Percentiles rank a stretch among this genome's conserved stretches.
phyloP scores from a whole-genome alignment of 768 basidiomycete species.

The Boletus rubescentipes region DNA sequence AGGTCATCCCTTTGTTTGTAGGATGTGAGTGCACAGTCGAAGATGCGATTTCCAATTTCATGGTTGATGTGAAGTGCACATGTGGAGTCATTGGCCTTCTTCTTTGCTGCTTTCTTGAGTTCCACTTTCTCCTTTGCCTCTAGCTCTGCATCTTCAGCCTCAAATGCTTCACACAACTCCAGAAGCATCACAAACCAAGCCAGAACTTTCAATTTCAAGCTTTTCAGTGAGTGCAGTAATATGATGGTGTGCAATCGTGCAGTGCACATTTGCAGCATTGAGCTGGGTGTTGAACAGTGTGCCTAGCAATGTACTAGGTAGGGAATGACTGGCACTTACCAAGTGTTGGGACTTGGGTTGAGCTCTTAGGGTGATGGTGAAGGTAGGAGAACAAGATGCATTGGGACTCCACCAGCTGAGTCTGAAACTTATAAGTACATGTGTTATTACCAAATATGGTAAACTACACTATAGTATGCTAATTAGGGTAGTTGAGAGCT shows the following conservation, averaged over 20 bases:
- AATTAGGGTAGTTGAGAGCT: no score
- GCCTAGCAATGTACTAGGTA: no score
- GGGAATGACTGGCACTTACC: no score
- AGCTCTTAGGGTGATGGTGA: no score
- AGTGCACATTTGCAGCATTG: neutral
- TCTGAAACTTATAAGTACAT: no score
- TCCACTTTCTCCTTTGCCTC: neutral
- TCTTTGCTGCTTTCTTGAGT: neutral
- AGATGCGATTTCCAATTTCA: neutral
- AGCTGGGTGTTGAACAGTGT: no score
- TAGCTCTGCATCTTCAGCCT: neutral
- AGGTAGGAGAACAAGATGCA: no score
- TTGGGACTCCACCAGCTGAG: no score
- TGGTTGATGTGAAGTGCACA: neutral
- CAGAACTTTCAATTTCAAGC: neutral
- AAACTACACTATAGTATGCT: no score
- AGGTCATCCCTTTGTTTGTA: neutral
- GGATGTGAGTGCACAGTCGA: neutral
- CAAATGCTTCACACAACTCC: neutral
- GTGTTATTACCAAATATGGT: no score
- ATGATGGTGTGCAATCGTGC: neutral
- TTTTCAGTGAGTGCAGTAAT: neutral
- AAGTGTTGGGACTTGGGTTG: no score
- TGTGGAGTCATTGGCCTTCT: neutral
- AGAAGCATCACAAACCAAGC: neutral